phyloP scores from a whole-genome alignment of 2,329 filamentous ascomycete genomes.

The Atkinsonella hypoxylon region DNA sequence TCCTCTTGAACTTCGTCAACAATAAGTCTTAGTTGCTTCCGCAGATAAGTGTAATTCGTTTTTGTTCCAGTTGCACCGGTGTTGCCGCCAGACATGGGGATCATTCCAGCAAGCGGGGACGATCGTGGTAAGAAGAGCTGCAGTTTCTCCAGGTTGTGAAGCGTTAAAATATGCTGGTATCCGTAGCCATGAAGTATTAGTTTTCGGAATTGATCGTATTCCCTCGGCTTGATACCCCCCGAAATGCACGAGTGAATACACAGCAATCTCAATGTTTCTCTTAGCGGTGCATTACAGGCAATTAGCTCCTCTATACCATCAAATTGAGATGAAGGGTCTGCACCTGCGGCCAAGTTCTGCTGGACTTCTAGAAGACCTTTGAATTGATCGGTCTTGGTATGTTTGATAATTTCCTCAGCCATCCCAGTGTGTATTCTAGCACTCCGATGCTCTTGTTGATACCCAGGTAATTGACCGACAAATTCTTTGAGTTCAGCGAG shows the following conservation, averaged over 20 bases:
- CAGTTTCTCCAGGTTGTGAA: constrained; percentile 79
- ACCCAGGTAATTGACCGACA: constrained; percentile 83
- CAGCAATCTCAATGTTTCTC: constrained; percentile 71
- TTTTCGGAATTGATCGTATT: constrained; percentile 80
- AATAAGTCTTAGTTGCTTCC: constrained; percentile 78
- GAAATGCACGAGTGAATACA: constrained; percentile 87
- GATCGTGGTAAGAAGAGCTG: constrained; percentile 70
- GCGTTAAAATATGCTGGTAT: constrained; percentile 84
- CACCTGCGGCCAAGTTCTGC: constrained; percentile 84
- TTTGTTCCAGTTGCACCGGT: constrained; percentile 49
- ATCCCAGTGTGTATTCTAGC: constrained; percentile 86
- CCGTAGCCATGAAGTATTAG: constrained; percentile 87
- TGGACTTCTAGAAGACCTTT: constrained; percentile 83
- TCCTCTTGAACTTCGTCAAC: constrained; percentile 95
- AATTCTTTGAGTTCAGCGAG: constrained; percentile 89
- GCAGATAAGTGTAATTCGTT: constrained; percentile 82
- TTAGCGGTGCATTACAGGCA: constrained; percentile 67
- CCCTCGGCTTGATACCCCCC: constrained; percentile 76
- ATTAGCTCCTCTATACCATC: constrained; percentile 93
- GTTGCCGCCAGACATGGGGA: constrained; percentile 52
- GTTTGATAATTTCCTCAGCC: constrained; percentile 89
- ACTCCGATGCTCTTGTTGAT: constrained; percentile 86
- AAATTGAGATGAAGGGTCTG: constrained; percentile 79
- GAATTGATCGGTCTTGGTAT: constrained; percentile 82
- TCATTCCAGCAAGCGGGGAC: constrained; percentile 68